Percentiles rank a stretch among this genome's conserved stretches.
phyloP scores from a whole-genome alignment of 2,329 filamentous ascomycete genomes.

The Chrysoporthe puriensis region DNA sequence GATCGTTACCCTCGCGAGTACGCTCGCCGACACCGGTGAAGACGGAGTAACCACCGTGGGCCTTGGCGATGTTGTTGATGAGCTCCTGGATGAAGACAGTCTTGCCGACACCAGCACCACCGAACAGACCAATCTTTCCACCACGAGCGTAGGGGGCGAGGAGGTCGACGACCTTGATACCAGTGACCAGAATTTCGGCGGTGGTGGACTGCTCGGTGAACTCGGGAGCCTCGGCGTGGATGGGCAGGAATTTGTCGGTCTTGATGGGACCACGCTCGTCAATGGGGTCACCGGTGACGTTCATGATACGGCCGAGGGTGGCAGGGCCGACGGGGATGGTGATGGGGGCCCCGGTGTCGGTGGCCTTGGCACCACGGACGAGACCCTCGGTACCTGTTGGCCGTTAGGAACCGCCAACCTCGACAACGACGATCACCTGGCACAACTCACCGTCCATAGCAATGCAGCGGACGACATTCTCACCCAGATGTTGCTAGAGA shows the following conservation, averaged over 20 bases:
- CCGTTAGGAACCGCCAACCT: conserved; percentile 23
- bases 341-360: conserved; percentile 93
- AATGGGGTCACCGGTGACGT: conserved; percentile 99
- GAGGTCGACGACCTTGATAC: conserved; percentile 99
- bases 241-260: conserved; percentile 82
- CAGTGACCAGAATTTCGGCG: conserved; percentile 95
- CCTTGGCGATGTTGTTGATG: conserved; percentile 99
- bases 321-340: conserved; percentile 91
- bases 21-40: conserved; percentile 99
- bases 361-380: conserved; percentile 82
- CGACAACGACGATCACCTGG: conserved; percentile 20
- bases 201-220: conserved; percentile 96
- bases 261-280: conserved; percentile 99
- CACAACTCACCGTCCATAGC: conserved; percentile 94
- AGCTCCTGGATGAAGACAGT: conserved; percentile 99
- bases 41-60: conserved; percentile 99
- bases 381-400: conserved; percentile 95
- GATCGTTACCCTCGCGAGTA: conserved; percentile 99
- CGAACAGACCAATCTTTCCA: conserved; percentile 99
- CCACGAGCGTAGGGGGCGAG: conserved; percentile 99
- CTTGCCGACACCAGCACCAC: conserved; percentile 99
- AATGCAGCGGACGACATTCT: conserved; percentile 99
- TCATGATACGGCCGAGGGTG: conserved; percentile 98
- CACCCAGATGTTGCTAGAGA: conserved; percentile 93
- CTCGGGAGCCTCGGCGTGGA: conserved; percentile 90